Evolutionary conservation across 2,329 filamentous ascomycete species (phyloP).

Genomic region (Monilinia fructigena): DNA sequence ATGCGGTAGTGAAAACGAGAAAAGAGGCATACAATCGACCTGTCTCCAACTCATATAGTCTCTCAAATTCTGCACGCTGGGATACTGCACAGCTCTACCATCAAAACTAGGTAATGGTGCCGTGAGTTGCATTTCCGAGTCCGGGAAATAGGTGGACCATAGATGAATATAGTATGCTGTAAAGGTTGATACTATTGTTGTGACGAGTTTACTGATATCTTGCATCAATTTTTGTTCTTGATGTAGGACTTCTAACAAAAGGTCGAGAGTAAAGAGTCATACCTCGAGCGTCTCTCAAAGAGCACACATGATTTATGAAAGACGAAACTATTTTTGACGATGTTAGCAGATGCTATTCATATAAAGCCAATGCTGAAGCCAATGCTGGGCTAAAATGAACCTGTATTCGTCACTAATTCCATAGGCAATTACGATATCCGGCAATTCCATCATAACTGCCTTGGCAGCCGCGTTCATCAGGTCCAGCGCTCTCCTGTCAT

Average conservation of each 20-base stretch:
- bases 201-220: constrained; percentile 73
- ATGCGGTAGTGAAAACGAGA: constrained; percentile 21
- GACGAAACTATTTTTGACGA: constrained; percentile 64
- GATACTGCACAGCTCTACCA: constrained; percentile 87
- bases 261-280: constrained; percentile 35
- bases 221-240: background rate
- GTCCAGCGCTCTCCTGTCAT: constrained; percentile 80
- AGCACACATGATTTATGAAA: constrained; percentile 79
- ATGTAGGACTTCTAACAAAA: background rate
- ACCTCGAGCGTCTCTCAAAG: constrained; percentile 84
- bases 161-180: constrained; percentile 84
- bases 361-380: background rate
- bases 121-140: constrained; percentile 65
- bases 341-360: constrained; percentile 24
- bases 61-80: constrained; percentile 73
- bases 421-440: constrained; percentile 85
- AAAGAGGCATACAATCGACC: constrained; percentile 71
- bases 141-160: constrained; percentile 75
- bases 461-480: constrained; percentile 95
- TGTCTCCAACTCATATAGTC: constrained; percentile 98
- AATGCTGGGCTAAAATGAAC: constrained; percentile 45
- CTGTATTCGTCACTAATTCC: constrained; percentile 94
- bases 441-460: constrained; percentile 76
- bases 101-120: constrained; percentile 86
- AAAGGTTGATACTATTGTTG: constrained; percentile 88